Conservation (phyloP, 352 stramenopile species). For the Phytophthora chlamydospora region DNA sequence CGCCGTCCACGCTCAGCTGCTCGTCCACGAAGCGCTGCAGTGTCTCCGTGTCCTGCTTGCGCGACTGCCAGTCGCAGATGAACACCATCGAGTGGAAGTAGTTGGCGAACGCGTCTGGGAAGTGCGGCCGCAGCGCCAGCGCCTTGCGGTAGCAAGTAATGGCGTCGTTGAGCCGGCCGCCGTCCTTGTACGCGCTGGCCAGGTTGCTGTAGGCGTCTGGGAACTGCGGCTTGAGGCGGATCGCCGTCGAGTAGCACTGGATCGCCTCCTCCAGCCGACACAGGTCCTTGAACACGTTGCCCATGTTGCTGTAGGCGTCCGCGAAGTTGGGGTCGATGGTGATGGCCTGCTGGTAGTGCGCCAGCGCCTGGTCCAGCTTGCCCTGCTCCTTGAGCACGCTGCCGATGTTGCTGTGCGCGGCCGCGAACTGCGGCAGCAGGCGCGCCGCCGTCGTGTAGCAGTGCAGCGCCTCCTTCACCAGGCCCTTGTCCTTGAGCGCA, state of each 20-base stretch:
- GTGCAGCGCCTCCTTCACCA: constrained; percentile 94
- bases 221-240: constrained; percentile 90
- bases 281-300: constrained; percentile 94
- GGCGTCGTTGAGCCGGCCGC: constrained; percentile 87
- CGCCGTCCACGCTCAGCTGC: constrained; percentile 57
- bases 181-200: constrained; percentile 93
- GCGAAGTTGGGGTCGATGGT: constrained; percentile 92
- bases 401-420: constrained; percentile 94
- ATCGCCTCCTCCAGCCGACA: constrained; percentile 89
- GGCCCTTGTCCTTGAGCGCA: constrained; percentile 91
- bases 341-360: constrained; percentile 95
- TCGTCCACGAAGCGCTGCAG: constrained; percentile 71
- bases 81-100: constrained; percentile 93
- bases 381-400: constrained; percentile 95
- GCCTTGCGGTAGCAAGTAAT: constrained; percentile 95
- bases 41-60: constrained; percentile 78
- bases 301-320: constrained; percentile 95
- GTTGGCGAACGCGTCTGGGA: constrained; percentile 93
- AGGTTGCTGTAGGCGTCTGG: constrained; percentile 93
- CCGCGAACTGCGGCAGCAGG: constrained; percentile 92
- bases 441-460: constrained; percentile 92
- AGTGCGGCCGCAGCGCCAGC: constrained; percentile 88
- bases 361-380: constrained; percentile 92
- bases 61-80: constrained; percentile 92
- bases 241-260: constrained; percentile 89